phyloP scores from a whole-genome alignment of 306 rosid species.

The Betula pendula region DNA sequence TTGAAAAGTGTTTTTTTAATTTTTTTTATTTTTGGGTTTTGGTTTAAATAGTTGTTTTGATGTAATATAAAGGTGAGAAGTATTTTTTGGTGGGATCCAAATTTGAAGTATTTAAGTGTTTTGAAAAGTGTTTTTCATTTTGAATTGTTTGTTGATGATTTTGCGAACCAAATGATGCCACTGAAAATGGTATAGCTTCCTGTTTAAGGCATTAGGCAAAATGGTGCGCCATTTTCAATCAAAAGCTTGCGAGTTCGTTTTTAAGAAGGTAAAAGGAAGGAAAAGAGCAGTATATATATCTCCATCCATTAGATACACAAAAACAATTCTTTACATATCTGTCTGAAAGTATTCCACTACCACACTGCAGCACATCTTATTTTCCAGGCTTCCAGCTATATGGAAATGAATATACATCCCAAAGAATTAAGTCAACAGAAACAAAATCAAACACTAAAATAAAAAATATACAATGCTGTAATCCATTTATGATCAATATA shows the following conservation, averaged over 20 bases:
- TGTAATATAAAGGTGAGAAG: too few relatives aligned
- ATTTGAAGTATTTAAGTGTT: too few relatives aligned
- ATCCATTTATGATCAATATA: neutral
- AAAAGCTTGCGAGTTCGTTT: neutral
- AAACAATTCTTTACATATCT: neutral
- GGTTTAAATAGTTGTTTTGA: too few relatives aligned
- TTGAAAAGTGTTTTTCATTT: too few relatives aligned
- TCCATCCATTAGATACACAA: neutral
- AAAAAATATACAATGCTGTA: neutral
- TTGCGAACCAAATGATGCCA: too few relatives aligned
- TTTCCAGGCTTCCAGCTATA: neutral
- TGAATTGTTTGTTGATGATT: too few relatives aligned
- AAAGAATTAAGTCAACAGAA: slow-evolving; percentile 9
- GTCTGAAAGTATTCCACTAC: neutral
- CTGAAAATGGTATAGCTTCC: neutral
- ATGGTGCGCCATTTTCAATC: neutral
- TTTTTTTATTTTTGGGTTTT: too few relatives aligned
- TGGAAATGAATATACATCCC: neutral
- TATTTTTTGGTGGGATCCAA: too few relatives aligned
- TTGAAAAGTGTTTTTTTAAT: too few relatives aligned
- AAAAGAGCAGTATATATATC: neutral
- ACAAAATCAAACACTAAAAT: slow-evolving; percentile 9
- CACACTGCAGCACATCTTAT: neutral
- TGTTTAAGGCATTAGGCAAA: neutral
- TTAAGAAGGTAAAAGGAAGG: neutral